Conservation (phyloP, 2,329 filamentous ascomycete species). For the Colletotrichum sp. region DNA sequence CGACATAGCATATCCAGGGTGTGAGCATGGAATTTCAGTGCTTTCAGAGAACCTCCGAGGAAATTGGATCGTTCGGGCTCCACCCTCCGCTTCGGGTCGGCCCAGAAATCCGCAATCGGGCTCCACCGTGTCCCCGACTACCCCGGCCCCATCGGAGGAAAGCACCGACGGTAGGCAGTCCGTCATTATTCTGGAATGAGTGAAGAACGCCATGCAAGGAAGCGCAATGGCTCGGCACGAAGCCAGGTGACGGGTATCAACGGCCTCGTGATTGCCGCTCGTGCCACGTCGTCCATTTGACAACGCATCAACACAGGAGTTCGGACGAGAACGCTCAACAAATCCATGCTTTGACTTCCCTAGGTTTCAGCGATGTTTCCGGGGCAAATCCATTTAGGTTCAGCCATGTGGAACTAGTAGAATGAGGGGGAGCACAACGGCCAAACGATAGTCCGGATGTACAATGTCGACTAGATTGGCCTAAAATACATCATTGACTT, state of each 20-base stretch:
- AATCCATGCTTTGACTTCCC: background rate
- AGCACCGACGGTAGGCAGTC: background rate
- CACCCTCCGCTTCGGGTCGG: background rate
- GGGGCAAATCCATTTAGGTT: background rate
- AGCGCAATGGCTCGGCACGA: background rate
- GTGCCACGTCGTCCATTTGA: background rate
- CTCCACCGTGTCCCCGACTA: background rate
- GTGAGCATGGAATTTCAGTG: background rate
- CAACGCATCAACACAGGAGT: background rate
- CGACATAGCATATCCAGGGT: background rate
- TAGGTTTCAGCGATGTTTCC: slow-evolving; percentile 8
- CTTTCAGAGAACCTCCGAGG: background rate
- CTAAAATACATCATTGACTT: slow-evolving; percentile 5
- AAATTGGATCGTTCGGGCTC: background rate
- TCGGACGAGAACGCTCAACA: background rate
- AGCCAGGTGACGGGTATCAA: background rate
- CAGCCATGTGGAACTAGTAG: background rate
- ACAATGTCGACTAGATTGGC: background rate
- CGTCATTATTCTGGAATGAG: background rate
- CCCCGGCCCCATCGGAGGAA: background rate
- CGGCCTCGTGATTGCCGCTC: background rate
- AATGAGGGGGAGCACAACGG: background rate
- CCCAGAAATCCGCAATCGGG: background rate
- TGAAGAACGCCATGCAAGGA: background rate
- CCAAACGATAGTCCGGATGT: slow-evolving; percentile 15